phyloP scores from a whole-genome alignment of 495 filamentous ascomycete genomes.

The Apiosordaria backusii region DNA sequence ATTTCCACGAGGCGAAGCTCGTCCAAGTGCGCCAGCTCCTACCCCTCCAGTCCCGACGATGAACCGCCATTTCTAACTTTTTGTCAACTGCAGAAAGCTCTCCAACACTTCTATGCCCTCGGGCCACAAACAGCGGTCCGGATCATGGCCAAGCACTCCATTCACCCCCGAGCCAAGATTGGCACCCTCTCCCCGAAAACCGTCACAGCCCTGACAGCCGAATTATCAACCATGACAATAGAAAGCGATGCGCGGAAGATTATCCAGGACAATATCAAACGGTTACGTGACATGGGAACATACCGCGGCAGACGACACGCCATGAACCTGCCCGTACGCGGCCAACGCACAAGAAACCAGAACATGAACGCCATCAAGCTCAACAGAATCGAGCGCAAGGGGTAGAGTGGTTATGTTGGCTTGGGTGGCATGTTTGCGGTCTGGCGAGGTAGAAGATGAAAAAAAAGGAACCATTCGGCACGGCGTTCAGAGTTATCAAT shows the following conservation, averaged over 20 bases:
- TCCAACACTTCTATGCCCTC: constrained; percentile 87
- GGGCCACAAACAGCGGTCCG: constrained; percentile 65
- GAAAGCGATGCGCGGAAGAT: constrained; percentile 82
- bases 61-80: constrained; percentile 3
- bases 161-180: constrained; percentile 76
- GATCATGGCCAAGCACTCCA: constrained; percentile 80
- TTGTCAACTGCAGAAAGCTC: constrained; percentile 60
- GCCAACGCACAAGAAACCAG: constrained; percentile 83
- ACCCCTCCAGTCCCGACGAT: constrained; percentile 1
- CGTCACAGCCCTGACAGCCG: constrained; percentile 72
- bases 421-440: constrained; percentile 5
- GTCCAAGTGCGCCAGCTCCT: constrained; percentile 61
- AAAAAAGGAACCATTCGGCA: neutral
- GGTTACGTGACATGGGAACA: constrained; percentile 85
- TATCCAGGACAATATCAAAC: constrained; percentile 75
- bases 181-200: constrained; percentile 67
- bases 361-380: constrained; percentile 72
- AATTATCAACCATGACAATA: constrained; percentile 86
- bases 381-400: constrained; percentile 71
- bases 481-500: neutral
- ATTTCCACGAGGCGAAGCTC: constrained; percentile 77
- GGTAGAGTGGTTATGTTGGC: constrained; percentile 29
- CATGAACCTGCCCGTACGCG: constrained; percentile 79
- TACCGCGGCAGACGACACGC: constrained; percentile 90
- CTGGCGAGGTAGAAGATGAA: neutral